These are phyloP conservation scores for Yamadazyma kanchanaburiensis DNA, from an alignment of 1,139 yeast species.

Conservation along the genomic window DNA sequence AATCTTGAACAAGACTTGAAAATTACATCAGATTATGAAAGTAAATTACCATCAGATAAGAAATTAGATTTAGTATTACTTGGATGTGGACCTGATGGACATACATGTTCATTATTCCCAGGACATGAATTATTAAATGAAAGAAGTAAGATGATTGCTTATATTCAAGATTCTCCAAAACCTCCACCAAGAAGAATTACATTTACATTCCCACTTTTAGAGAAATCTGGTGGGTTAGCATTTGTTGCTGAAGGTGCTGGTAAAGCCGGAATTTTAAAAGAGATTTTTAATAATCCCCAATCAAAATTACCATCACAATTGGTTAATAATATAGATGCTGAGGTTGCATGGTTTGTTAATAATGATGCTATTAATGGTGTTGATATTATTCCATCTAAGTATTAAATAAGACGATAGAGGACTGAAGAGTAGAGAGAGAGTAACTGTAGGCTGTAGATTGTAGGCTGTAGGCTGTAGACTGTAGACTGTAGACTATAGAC, in stretches of 20 bases:
- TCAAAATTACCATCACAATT: constrained; percentile 65
- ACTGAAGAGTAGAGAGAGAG: too few species aligned
- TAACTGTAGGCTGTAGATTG: too few species aligned
- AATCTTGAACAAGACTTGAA: constrained; percentile 36
- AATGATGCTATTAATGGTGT: constrained; percentile 70
- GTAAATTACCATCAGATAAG: constrained; percentile 36
- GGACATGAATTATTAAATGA: constrained; percentile 47
- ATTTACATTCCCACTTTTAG: constrained; percentile 62
- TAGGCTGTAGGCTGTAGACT: too few species aligned
- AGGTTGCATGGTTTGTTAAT: constrained; percentile 80
- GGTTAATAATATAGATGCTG: constrained; percentile 53
- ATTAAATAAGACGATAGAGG: constrained; percentile 16
- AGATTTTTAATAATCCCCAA: constrained; percentile 58
- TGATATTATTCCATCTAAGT: constrained; percentile 45
- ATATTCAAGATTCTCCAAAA: constrained; percentile 63
- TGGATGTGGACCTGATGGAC: constrained; percentile 84
- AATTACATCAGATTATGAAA: constrained; percentile 52
- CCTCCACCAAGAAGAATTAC: constrained; percentile 79
- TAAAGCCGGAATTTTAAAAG: constrained; percentile 69
- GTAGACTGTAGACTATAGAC: too few species aligned
- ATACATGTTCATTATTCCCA: constrained; percentile 76
- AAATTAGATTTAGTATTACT: constrained; percentile 56
- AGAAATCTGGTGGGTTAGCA: constrained; percentile 54
- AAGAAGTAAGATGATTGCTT: constrained; percentile 33
- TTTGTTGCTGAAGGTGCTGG: constrained; percentile 90